phyloP scores from a whole-genome alignment of 1,284 basidiomycete genomes.

The Mycosarcoma mackinlayi region DNA sequence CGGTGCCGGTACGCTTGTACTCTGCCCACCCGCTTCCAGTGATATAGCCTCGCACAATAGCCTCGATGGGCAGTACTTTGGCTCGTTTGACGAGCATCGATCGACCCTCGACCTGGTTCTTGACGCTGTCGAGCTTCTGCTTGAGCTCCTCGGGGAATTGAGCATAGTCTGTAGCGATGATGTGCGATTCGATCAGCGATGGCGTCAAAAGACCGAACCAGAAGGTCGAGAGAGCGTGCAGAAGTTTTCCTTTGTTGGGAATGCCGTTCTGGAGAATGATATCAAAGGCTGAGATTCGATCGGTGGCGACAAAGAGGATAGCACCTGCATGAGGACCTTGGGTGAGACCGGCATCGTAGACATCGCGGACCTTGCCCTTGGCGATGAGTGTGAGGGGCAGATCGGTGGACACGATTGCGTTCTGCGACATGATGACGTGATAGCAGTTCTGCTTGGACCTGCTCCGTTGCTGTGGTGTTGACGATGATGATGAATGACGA shows the following conservation, averaged over 20 bases:
- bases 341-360: slow-evolving; percentile 62
- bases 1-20: slow-evolving; percentile 87
- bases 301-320: slow-evolving; percentile 88
- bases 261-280: slow-evolving; percentile 79
- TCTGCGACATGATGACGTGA: slow-evolving; percentile 22
- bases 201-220: slow-evolving; percentile 83
- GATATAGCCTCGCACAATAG: slow-evolving; percentile 95
- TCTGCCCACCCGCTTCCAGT: slow-evolving; percentile 97
- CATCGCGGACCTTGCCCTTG: slow-evolving; percentile 66
- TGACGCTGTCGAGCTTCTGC: slow-evolving; percentile 37
- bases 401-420: slow-evolving; percentile 53
- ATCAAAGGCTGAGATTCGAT: slow-evolving; percentile 96
- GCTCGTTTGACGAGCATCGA: slow-evolving; percentile 92
- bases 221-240: slow-evolving; percentile 90
- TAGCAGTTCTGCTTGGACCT: too few species aligned
- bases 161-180: slow-evolving; percentile 57
- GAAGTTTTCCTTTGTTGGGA: slow-evolving; percentile 88
- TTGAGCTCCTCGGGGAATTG: slow-evolving; percentile 55
- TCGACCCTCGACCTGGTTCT: slow-evolving; percentile 78
- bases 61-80: slow-evolving; percentile 91
- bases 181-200: slow-evolving; percentile 59
- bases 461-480: too few species aligned
- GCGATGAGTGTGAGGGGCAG: slow-evolving; percentile 65
- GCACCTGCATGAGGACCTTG: slow-evolving; percentile 52
- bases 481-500: slow-evolving; percentile 4